Percentiles rank a stretch among this genome's conserved stretches.
Conservation (phyloP, 2,329 filamentous ascomycete species). For the Exophiala oligosperma region DNA sequence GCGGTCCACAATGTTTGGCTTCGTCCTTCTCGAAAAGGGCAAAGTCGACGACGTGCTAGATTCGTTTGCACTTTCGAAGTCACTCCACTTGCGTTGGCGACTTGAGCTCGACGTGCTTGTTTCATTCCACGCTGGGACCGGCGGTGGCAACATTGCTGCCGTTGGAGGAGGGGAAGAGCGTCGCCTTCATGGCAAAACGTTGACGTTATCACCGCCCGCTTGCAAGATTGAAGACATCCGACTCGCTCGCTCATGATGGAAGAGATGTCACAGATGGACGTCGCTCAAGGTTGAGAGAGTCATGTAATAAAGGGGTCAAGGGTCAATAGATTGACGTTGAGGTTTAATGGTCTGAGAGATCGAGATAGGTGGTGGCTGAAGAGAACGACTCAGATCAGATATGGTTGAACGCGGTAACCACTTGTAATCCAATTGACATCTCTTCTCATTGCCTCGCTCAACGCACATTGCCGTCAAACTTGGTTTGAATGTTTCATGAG, state of each 20-base stretch:
- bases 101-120: slow-evolving; percentile 4
- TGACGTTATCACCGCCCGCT: slow-evolving; percentile 1
- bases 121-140: slow-evolving; percentile 1
- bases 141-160: slow-evolving; percentile 2
- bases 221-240: neutral
- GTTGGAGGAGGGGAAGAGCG: neutral
- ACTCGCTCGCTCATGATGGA: slow-evolving; percentile 28
- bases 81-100: slow-evolving; percentile 10
- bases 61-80: slow-evolving; percentile 3
- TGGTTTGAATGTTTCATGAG: no score
- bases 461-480: no score
- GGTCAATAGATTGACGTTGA: neutral
- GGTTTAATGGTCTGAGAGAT: slow-evolving; percentile 16
- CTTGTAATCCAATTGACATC: neutral
- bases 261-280: neutral
- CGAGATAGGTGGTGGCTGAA: slow-evolving; percentile 19
- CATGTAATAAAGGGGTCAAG: neutral
- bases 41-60: slow-evolving; percentile 7
- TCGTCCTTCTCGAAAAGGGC: slow-evolving; percentile 9
- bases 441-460: neutral
- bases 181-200: slow-evolving; percentile 21
- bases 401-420: neutral
- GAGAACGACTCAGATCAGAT: slow-evolving; percentile 31
- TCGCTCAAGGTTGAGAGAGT: neutral
- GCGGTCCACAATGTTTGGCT: slow-evolving; percentile 9